Evolutionary conservation across 2,329 filamentous ascomycete species (phyloP).

Genomic region (Ambrosiella xylebori): DNA sequence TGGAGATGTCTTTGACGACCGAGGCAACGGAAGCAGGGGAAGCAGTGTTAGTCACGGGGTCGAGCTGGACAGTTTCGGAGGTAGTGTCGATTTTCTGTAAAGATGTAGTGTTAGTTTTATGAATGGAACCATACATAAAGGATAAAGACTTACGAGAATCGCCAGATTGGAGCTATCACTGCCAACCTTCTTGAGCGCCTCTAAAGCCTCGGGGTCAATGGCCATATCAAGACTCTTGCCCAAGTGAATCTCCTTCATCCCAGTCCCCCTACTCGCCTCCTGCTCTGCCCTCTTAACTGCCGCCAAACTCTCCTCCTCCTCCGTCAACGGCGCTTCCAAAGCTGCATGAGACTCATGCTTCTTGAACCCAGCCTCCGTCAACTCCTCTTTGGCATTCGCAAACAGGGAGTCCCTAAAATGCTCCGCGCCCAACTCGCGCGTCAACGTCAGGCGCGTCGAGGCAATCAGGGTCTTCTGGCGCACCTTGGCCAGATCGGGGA

Average conservation of each 20-base stretch:
- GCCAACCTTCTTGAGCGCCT: conserved; percentile 43
- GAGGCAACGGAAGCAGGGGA: conserved; percentile 37
- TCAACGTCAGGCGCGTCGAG: conserved; percentile 55
- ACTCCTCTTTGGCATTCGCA: conserved; percentile 49
- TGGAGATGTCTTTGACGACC: conserved; percentile 41
- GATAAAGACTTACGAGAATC: conserved; percentile 39
- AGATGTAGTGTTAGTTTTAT: conserved; percentile 7
- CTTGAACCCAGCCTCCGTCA: conserved; percentile 52
- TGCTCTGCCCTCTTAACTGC: conserved; percentile 62
- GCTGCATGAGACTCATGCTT: conserved; percentile 52
- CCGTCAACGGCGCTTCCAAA: conserved; percentile 54
- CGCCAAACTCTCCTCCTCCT: conserved; percentile 55
- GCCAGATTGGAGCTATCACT: conserved; percentile 37
- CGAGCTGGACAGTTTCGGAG: conserved; percentile 52
- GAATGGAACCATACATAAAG: background rate
- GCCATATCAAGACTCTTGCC: conserved; percentile 41
- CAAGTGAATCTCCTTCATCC: conserved; percentile 38
- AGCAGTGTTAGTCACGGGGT: conserved; percentile 27
- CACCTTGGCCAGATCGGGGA: conserved; percentile 62
- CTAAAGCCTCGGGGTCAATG: conserved; percentile 44
- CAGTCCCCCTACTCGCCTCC: conserved; percentile 53
- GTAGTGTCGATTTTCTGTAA: conserved; percentile 52
- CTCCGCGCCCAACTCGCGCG: conserved; percentile 61
- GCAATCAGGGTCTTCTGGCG: conserved; percentile 80
- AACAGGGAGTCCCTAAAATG: conserved; percentile 65